Percentiles rank a stretch among this genome's conserved stretches.
phyloP scores from a whole-genome alignment of 495 filamentous ascomycete genomes.

The Cudoniella acicularis region DNA sequence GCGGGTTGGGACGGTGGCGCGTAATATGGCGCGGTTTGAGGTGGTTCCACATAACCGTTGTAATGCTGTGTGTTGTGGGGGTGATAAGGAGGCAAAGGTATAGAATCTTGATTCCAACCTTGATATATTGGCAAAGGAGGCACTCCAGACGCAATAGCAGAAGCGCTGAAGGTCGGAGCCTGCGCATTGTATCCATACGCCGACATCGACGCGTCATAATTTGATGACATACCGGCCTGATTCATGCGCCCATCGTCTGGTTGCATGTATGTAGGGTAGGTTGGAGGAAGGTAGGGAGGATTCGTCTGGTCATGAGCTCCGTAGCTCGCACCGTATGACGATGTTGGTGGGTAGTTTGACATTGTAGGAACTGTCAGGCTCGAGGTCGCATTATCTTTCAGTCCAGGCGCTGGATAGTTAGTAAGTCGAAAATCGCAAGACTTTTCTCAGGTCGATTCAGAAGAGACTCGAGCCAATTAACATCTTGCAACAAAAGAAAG shows the following conservation, averaged over 20 bases:
- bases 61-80: constrained; percentile 15
- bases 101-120: constrained; percentile 23
- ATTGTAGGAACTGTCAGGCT: constrained; percentile 32
- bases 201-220: constrained; percentile 19
- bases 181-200: constrained; percentile 21
- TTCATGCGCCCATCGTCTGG: constrained; percentile 4
- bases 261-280: constrained; percentile 21
- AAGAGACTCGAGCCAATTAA: constrained; percentile 15
- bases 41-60: constrained; percentile 8
- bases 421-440: neutral
- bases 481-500: constrained; percentile 21
- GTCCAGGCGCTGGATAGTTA: constrained; percentile 6
- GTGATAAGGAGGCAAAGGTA: constrained; percentile 17
- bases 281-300: constrained; percentile 17
- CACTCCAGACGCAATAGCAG: constrained; percentile 13
- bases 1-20: constrained; percentile 1
- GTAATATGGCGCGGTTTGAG: constrained; percentile 14
- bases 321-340: constrained; percentile 43
- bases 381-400: constrained; percentile 12
- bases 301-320: constrained; percentile 16
- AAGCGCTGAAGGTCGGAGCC: constrained; percentile 18
- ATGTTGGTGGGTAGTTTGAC: constrained; percentile 53
- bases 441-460: neutral
- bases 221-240: constrained; percentile 11
- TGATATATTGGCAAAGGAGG: constrained; percentile 25